Evolutionary conservation across 208 protist species (phyloP).

Genomic region (Leishmania guyanensis): DNA sequence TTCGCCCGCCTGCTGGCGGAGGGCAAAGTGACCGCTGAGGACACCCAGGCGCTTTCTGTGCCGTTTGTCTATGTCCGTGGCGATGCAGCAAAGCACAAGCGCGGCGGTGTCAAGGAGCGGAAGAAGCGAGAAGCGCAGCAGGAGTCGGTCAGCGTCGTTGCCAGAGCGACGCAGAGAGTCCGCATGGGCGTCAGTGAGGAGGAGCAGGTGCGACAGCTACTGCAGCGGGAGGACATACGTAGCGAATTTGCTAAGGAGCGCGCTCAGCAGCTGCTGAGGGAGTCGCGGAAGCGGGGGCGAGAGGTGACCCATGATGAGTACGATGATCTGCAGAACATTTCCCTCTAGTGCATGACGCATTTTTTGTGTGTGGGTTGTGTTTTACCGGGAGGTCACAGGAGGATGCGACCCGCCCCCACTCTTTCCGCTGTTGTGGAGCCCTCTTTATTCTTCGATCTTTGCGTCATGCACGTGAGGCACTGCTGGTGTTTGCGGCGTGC

Average conservation of each 20-base stretch:
- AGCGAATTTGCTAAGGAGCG: constrained; percentile 56
- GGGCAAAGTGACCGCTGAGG: constrained; percentile 68
- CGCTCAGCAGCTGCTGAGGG: constrained; percentile 43
- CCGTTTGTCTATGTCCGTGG: constrained; percentile 65
- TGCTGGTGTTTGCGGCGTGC: not conserved
- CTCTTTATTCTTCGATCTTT: not conserved
- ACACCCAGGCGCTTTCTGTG: constrained; percentile 81
- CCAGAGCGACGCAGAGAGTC: constrained; percentile 67
- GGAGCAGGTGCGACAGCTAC: constrained; percentile 66
- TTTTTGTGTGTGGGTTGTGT: not conserved
- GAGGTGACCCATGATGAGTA: constrained; percentile 62
- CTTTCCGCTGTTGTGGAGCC: not conserved
- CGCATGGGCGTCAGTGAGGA: constrained; percentile 89
- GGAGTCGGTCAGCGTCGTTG: constrained; percentile 58
- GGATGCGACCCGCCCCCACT: not conserved
- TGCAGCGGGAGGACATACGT: constrained; percentile 70
- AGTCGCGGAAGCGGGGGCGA: constrained; percentile 53
- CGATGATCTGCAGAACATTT: constrained; percentile 73
- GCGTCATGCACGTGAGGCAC: not conserved
- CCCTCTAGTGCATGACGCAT: not conserved
- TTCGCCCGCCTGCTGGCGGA: constrained; percentile 57
- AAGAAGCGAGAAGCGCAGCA: constrained; percentile 61
- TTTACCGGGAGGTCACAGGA: not conserved
- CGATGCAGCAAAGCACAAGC: constrained; percentile 51
- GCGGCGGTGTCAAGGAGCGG: constrained; percentile 62